These are phyloP conservation scores for Aspergillus mulundensis DNA, from an alignment of 495 filamentous ascomycete species.

Conservation along the genomic window DNA sequence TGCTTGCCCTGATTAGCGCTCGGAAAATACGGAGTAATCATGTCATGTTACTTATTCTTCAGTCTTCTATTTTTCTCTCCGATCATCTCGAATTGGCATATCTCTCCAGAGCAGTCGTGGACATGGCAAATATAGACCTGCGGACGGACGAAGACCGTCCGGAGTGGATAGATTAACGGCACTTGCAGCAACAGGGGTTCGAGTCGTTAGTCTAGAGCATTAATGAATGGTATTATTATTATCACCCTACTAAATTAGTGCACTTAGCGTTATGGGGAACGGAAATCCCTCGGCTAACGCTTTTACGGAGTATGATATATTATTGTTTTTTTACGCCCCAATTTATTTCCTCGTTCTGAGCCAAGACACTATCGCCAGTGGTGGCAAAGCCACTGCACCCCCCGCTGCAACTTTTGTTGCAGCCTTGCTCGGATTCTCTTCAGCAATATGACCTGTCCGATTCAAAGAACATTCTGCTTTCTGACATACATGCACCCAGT, in stretches of 20 bases:
- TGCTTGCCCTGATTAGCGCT: not conserved
- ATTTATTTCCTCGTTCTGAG: not conserved
- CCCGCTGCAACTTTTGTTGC: not conserved
- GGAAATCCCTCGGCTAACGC: slow-evolving; percentile 2
- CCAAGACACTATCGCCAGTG: slow-evolving; percentile 11
- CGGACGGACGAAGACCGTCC: slow-evolving; percentile 3
- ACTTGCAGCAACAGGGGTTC: slow-evolving; percentile 20
- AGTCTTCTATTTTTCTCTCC: not conserved
- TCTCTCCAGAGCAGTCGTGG: not conserved
- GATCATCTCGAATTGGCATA: not conserved
- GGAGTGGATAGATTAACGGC: not conserved
- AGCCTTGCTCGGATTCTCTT: not conserved
- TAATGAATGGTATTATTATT: slow-evolving; percentile 3
- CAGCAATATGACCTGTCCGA: not conserved
- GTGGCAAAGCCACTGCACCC: slow-evolving; percentile 13
- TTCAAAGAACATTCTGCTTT: not conserved
- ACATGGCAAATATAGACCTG: not conserved
- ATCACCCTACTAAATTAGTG: not conserved
- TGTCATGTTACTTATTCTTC: not conserved
- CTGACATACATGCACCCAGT: not conserved
- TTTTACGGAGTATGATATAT: not conserved
- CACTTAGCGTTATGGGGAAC: not conserved
- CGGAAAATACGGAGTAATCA: not conserved
- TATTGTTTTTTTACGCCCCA: not conserved
- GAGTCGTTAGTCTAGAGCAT: slow-evolving; percentile 7